Percentiles rank a stretch among this genome's conserved stretches.
These are phyloP conservation scores for Phytophthora chlamydospora DNA, from an alignment of 352 stramenopile species.

Conservation along the genomic window DNA sequence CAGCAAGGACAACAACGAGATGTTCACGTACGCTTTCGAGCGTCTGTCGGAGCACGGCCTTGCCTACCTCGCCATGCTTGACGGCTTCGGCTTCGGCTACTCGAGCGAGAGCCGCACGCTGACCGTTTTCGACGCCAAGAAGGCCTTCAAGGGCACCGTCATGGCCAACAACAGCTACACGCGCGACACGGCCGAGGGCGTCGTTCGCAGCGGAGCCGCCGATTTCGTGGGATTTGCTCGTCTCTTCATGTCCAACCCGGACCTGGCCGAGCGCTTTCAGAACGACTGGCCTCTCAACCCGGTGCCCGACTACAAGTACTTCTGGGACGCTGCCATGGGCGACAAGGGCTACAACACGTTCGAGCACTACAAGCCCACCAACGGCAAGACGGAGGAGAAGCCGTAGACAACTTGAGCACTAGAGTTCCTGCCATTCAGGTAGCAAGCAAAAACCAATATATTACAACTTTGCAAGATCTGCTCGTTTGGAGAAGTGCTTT, in stretches of 20 bases:
- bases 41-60: slow-evolving; percentile 10
- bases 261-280: slow-evolving; percentile 20
- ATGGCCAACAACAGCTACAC: slow-evolving; percentile 26
- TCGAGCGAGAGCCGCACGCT: slow-evolving; percentile 9
- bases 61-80: slow-evolving; percentile 14
- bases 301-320: slow-evolving; percentile 19
- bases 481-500: too few relatives aligned
- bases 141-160: slow-evolving; percentile 17
- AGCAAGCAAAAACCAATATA: too few relatives aligned
- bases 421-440: too few relatives aligned
- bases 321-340: slow-evolving; percentile 15
- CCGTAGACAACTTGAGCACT: neutral
- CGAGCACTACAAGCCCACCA: slow-evolving; percentile 16
- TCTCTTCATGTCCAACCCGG: slow-evolving; percentile 23
- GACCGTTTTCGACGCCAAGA: slow-evolving; percentile 21
- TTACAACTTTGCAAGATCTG: too few relatives aligned
- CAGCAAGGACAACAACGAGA: slow-evolving; percentile 23
- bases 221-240: slow-evolving; percentile 21
- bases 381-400: slow-evolving; percentile 5
- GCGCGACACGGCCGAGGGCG: slow-evolving; percentile 14
- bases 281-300: slow-evolving; percentile 20
- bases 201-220: slow-evolving; percentile 10
- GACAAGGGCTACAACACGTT: slow-evolving; percentile 26
- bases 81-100: slow-evolving; percentile 12
- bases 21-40: slow-evolving; percentile 16